Evolutionary conservation across 176 grass and related monocot species (phyloP).

Genomic region (Carex scoparia): DNA sequence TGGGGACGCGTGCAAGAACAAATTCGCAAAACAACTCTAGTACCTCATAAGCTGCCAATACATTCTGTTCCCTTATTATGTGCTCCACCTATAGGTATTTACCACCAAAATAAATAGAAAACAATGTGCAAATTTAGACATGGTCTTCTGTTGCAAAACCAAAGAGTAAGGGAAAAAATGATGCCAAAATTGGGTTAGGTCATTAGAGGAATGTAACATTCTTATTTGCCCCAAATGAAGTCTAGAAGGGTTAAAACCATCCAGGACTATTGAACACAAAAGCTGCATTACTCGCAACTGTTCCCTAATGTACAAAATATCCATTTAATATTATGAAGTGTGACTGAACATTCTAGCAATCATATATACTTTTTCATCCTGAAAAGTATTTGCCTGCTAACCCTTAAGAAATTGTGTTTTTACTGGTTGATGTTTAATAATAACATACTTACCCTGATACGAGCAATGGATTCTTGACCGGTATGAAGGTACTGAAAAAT

Average conservation of each 20-base stretch:
- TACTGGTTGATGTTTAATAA: constrained; percentile 7
- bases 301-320: background rate
- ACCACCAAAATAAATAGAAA: constrained; percentile 1
- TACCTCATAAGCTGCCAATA: constrained; percentile 96
- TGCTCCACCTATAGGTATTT: constrained; percentile 72
- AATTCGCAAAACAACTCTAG: constrained; percentile 98
- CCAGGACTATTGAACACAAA: background rate
- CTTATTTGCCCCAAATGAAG: background rate
- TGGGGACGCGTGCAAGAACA: constrained; percentile 79
- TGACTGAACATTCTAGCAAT: too few species aligned
- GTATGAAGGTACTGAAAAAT: constrained; percentile 91
- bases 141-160: constrained; percentile 6
- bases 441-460: constrained; percentile 64
- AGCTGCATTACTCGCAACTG: background rate
- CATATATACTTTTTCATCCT: too few species aligned
- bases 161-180: background rate
- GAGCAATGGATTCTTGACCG: constrained; percentile 75
- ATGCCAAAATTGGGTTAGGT: background rate
- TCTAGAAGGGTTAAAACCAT: background rate
- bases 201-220: background rate
- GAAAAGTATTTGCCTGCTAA: too few species aligned
- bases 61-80: constrained; percentile 87
- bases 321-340: background rate
- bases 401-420: background rate
- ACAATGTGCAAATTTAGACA: background rate